Evolutionary conservation across 148 eudicot genomes (phyloP).

Genomic region (Chenopodium suecicum): DNA sequence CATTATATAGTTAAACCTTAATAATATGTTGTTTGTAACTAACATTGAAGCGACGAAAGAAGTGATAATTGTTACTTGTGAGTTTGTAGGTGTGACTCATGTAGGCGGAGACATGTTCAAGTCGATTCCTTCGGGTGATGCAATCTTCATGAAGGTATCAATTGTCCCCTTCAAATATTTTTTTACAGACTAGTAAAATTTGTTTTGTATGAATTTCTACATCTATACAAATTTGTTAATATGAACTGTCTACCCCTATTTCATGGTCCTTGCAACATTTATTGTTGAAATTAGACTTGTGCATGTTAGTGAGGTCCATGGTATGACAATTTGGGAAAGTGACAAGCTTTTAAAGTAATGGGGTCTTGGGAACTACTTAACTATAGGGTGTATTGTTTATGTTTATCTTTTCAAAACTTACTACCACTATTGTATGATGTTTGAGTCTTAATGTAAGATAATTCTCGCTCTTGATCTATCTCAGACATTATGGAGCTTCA

Average conservation of each 20-base stretch:
- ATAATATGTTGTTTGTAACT: neutral
- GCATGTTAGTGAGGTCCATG: neutral
- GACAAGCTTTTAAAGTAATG: neutral
- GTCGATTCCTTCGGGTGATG: slow-evolving; percentile 51
- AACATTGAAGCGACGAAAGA: neutral
- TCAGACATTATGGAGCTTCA: no score
- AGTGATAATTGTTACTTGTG: neutral
- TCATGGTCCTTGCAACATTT: neutral
- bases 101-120: slow-evolving; percentile 63
- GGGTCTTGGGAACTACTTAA: no score
- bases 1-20: no score
- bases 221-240: neutral
- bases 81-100: slow-evolving; percentile 46
- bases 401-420: no score
- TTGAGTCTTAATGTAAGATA: no score
- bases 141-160: slow-evolving; percentile 58
- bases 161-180: neutral
- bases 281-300: neutral
- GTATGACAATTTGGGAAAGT: no score
- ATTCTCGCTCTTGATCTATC: no score
- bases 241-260: neutral
- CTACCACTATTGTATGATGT: no score
- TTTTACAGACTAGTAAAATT: neutral
- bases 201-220: neutral
- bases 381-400: no score